Evolutionary conservation across 1,284 basidiomycete genomes (phyloP).

Genomic region (Fomitiporia mediterranea): DNA sequence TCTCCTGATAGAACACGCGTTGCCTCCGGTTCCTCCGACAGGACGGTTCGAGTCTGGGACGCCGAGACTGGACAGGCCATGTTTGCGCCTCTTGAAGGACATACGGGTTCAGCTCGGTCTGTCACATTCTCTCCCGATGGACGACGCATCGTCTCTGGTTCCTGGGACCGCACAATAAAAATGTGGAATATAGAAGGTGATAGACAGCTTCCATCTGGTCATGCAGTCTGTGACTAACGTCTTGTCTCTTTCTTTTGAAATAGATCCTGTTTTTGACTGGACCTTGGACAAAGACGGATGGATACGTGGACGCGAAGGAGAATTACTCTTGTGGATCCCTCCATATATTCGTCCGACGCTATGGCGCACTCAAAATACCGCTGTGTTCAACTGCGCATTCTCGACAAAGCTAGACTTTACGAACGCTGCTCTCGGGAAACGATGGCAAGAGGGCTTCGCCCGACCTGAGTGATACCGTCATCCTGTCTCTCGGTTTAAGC

Average conservation of each 20-base stretch:
- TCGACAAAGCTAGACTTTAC: neutral
- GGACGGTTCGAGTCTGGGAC: constrained; percentile 4
- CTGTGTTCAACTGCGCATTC: neutral
- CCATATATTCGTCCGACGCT: neutral
- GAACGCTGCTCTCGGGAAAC: neutral
- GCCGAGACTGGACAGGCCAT: neutral
- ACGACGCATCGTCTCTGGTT: constrained; percentile 60
- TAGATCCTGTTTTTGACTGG: too few species aligned
- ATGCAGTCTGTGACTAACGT: neutral
- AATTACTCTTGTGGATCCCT: constrained; percentile 8
- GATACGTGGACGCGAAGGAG: neutral
- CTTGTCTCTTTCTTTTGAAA: neutral
- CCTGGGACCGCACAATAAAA: constrained; percentile 99
- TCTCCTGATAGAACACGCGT: neutral
- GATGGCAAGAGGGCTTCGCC: neutral
- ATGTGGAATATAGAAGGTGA: constrained; percentile 65
- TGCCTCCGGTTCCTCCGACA: neutral
- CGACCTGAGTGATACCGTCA: too few species aligned
- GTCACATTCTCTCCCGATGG: constrained; percentile 20
- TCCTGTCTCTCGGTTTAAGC: too few species aligned
- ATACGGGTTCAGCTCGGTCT: neutral
- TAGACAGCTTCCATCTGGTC: neutral
- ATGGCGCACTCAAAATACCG: neutral
- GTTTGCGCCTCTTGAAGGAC: neutral
- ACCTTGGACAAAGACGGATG: constrained; percentile 2